A percentile compares a stretch with the other conserved stretches of the same genome.
Evolutionary conservation across 257 asterid species (phyloP).

Genomic region (Lycium barbarum): DNA sequence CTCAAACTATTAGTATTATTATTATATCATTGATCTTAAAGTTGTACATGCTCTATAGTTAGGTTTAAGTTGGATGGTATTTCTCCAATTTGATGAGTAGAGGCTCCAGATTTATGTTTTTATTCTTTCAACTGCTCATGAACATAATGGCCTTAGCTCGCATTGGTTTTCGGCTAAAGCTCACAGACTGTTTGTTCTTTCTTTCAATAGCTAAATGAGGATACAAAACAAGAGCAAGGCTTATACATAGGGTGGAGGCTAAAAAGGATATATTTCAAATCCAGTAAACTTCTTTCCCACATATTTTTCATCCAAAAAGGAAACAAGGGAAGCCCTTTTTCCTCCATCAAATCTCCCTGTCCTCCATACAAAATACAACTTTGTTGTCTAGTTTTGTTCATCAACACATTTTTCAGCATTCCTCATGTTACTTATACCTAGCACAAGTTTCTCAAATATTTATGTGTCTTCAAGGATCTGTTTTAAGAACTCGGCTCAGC

Average conservation of each 20-base stretch:
- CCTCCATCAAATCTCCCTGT: background rate
- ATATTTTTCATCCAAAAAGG: background rate
- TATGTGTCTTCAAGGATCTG: background rate
- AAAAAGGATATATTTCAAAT: background rate
- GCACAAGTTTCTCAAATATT: background rate
- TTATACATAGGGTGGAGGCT: background rate
- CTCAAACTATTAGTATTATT: background rate
- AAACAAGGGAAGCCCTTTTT: background rate
- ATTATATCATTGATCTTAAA: background rate
- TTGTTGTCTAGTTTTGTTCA: conserved; percentile 9
- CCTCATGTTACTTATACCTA: background rate
- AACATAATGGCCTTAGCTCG: background rate
- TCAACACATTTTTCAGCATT: background rate
- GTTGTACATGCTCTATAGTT: background rate
- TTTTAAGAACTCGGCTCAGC: background rate
- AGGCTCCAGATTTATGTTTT: background rate
- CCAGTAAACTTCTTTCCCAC: background rate
- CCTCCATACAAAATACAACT: background rate
- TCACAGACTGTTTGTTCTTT: conserved; percentile 15
- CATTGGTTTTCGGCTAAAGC: background rate
- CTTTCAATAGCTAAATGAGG: conserved; percentile 12
- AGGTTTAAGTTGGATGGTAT: background rate
- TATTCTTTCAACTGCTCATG: background rate
- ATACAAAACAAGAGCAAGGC: background rate
- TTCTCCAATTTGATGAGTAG: conserved; percentile 1